phyloP scores from a whole-genome alignment of 2,329 filamentous ascomycete genomes.

The Colletotrichum horii region DNA sequence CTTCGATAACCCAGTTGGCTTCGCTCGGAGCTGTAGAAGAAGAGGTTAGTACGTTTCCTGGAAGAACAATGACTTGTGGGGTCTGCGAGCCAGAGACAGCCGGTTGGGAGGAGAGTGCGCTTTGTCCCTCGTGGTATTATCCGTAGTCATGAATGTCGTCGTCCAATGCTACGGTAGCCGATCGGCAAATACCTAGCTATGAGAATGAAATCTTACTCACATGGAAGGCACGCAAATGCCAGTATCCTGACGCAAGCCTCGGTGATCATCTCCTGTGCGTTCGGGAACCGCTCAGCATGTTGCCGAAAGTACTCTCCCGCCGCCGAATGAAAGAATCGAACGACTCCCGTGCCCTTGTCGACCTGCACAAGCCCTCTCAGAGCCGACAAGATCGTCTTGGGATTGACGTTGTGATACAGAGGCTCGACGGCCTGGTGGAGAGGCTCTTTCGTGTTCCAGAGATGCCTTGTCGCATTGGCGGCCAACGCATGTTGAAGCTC shows the following conservation, averaged over 20 bases:
- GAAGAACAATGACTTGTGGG: background rate
- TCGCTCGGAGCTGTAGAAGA: background rate
- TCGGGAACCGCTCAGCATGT: background rate
- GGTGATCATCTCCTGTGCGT: background rate
- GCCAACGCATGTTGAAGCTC: background rate
- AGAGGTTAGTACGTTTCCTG: background rate
- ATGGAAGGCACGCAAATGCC: background rate
- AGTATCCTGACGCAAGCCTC: background rate
- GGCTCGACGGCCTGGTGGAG: background rate
- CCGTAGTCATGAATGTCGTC: background rate
- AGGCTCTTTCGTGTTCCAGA: background rate
- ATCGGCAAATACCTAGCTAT: fast-evolving
- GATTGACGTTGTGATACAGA: background rate
- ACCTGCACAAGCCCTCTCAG: background rate
- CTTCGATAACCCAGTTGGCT: background rate
- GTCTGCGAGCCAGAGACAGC: background rate
- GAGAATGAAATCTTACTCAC: background rate
- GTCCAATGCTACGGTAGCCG: fast-evolving
- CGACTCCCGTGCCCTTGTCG: background rate
- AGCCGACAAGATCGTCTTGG: background rate
- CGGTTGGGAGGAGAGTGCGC: too few relatives aligned
- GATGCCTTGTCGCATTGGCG: background rate
- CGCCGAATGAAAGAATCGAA: background rate
- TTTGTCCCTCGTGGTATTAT: too few relatives aligned
- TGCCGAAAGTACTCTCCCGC: background rate